These are phyloP conservation scores for Paramecium primaurelia DNA, from an alignment of 73 alveolate genomes.

Conservation along the genomic window DNA sequence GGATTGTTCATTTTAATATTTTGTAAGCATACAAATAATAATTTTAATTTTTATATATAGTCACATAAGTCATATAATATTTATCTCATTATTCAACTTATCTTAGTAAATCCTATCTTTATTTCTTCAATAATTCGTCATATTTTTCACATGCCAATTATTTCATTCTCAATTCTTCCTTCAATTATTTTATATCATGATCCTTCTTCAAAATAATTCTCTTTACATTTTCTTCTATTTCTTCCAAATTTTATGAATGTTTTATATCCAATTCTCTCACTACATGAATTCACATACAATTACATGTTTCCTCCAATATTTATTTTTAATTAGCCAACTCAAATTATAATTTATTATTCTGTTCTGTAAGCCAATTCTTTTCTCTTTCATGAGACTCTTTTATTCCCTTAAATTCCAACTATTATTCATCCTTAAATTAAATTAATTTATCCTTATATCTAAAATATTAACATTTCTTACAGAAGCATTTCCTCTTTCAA, in stretches of 20 bases:
- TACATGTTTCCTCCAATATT: slow-evolving; percentile 13
- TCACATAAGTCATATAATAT: slow-evolving; percentile 17
- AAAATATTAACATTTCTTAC: neutral
- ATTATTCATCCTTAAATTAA: neutral
- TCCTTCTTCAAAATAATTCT: slow-evolving; percentile 85
- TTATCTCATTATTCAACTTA: slow-evolving; percentile 21
- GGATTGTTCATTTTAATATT: neutral
- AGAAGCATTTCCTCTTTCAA: neutral
- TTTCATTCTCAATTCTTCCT: slow-evolving; percentile 80
- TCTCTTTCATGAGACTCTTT: slow-evolving; percentile 27
- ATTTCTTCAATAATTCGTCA: slow-evolving; percentile 89
- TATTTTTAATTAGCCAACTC: slow-evolving; percentile 41
- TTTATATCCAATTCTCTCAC: slow-evolving; percentile 64
- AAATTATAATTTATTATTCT: neutral
- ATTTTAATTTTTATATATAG: neutral
- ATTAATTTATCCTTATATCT: neutral
- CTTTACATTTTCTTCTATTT: slow-evolving; percentile 86
- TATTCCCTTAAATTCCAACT: neutral
- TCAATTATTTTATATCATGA: slow-evolving; percentile 77
- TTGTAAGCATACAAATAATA: neutral
- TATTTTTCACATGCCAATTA: slow-evolving; percentile 80
- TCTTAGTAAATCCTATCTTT: slow-evolving; percentile 76
- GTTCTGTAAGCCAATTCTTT: neutral
- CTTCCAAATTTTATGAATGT: slow-evolving; percentile 86
- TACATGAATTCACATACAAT: slow-evolving; percentile 53